These are phyloP conservation scores for Neurospora sp. DNA, from an alignment of 495 filamentous ascomycete genomes.

Conservation along the genomic window DNA sequence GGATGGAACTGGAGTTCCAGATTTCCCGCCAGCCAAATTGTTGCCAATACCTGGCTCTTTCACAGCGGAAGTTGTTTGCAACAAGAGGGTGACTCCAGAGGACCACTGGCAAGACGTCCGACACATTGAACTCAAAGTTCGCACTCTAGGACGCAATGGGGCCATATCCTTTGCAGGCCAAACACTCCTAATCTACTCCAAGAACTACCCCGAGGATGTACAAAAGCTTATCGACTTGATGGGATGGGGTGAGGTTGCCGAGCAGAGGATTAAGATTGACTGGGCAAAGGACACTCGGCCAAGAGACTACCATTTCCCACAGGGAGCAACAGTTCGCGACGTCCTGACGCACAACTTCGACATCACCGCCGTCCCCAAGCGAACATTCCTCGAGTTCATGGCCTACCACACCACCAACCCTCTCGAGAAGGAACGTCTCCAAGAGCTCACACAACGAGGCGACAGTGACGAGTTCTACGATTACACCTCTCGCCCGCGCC, in stretches of 20 bases:
- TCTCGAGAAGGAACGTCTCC: constrained; percentile 68
- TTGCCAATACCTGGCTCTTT: constrained; percentile 48
- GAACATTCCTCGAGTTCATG: constrained; percentile 70
- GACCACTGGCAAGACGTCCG: constrained; percentile 87
- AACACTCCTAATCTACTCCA: constrained; percentile 68
- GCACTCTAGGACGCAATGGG: background rate
- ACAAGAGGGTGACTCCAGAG: constrained; percentile 62
- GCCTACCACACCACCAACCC: constrained; percentile 60
- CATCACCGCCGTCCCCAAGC: constrained; percentile 76
- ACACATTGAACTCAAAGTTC: background rate
- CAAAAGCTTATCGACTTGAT: constrained; percentile 62
- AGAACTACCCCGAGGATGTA: constrained; percentile 75
- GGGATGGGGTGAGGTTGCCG: constrained; percentile 60
- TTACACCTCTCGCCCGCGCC: constrained; percentile 84
- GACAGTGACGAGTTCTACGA: constrained; percentile 88
- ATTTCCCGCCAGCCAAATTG: constrained; percentile 28
- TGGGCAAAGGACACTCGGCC: background rate
- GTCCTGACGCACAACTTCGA: constrained; percentile 77
- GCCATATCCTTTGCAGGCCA: constrained; percentile 50
- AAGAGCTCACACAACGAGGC: constrained; percentile 67
- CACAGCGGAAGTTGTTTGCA: constrained; percentile 36
- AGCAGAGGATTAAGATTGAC: constrained; percentile 24
- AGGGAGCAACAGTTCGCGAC: constrained; percentile 50
- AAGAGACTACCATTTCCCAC: background rate
- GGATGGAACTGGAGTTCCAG: background rate